phyloP scores from a whole-genome alignment of 352 stramenopile species.

The Phytophthora pistaciae region DNA sequence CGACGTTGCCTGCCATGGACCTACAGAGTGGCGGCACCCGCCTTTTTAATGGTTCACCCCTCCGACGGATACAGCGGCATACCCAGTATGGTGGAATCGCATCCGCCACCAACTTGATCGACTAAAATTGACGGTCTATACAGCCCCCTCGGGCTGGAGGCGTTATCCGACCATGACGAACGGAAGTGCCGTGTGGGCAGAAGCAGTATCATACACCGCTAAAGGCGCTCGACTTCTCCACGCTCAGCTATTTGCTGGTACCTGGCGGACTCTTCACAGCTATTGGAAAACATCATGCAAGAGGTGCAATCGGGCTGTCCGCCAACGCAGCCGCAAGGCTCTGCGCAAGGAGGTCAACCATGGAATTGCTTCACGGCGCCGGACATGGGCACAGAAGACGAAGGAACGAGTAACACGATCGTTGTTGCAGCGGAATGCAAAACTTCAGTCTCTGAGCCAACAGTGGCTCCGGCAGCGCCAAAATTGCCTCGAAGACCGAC shows the following conservation, averaged over 20 bases:
- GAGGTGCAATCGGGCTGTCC: not conserved
- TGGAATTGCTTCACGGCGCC: not conserved
- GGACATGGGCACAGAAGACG: not conserved
- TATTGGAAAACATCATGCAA: not conserved
- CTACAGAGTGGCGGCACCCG: not conserved
- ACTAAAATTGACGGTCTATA: not conserved
- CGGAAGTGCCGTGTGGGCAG: not conserved
- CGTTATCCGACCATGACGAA: conserved; percentile 4
- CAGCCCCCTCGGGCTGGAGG: not conserved
- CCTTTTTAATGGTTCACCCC: conserved; percentile 2
- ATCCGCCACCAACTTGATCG: not conserved
- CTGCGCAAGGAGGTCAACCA: not conserved
- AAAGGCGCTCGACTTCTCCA: not conserved
- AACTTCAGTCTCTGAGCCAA: too few species aligned
- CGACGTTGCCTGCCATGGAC: not conserved
- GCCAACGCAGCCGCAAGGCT: not conserved
- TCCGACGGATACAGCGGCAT: not conserved
- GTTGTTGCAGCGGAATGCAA: too few species aligned
- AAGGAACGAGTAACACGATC: not conserved
- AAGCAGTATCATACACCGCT: not conserved
- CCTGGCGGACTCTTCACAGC: not conserved
- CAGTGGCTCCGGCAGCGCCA: too few species aligned
- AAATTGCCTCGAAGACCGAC: too few species aligned
- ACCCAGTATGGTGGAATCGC: not conserved
- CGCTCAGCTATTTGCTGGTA: not conserved